Percentiles rank a stretch among this genome's conserved stretches.
phyloP scores from a whole-genome alignment of 148 eudicot species.

The Chenopodium berlandieri region DNA sequence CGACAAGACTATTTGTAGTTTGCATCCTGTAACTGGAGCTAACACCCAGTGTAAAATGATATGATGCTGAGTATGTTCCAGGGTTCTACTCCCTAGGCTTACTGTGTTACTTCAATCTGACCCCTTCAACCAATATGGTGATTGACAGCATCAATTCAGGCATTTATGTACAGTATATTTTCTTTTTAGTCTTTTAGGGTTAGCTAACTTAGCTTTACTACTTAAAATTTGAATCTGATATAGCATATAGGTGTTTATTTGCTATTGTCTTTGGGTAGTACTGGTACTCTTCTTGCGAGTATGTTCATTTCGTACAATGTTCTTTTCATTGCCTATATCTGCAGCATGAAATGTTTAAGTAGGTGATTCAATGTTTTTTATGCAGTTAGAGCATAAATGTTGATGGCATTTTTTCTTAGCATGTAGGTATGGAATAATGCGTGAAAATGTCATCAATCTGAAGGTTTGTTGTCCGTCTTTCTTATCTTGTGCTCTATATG shows the following conservation, averaged over 20 bases:
- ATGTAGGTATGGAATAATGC: conserved; percentile 98
- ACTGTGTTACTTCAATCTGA: neutral
- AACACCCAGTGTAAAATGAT: no score
- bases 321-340: neutral
- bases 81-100: neutral
- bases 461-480: conserved; percentile 49
- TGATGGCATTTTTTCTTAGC: conserved; percentile 39
- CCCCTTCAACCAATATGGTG: neutral
- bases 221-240: neutral
- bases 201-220: neutral
- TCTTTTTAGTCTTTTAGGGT: neutral
- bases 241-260: neutral
- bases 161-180: neutral
- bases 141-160: neutral
- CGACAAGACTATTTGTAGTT: neutral
- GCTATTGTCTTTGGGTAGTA: neutral
- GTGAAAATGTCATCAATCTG: conserved; percentile 89
- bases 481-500: conserved; percentile 9
- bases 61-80: no score
- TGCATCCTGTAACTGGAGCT: neutral
- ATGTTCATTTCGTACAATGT: neutral
- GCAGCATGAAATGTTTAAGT: neutral
- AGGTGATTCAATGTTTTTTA: neutral
- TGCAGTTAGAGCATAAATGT: neutral
- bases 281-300: neutral